A percentile compares a stretch with the other conserved stretches of the same genome.
Conservation (phyloP, 78 protist species). For the Dictyostelium brefeldianum region DNA sequence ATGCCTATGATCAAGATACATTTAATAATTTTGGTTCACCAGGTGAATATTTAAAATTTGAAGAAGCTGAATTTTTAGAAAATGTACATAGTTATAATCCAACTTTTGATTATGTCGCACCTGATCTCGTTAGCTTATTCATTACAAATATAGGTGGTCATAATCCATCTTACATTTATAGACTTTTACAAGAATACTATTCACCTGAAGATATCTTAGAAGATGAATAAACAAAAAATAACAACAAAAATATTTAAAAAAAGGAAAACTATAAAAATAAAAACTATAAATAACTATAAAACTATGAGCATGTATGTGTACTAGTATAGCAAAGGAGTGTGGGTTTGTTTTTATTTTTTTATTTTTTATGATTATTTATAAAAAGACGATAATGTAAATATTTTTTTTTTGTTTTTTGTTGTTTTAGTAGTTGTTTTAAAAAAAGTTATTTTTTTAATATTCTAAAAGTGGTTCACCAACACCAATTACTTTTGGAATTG, state of each 20-base stretch:
- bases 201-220: slow-evolving; percentile 86
- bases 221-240: not conserved
- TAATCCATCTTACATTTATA: slow-evolving; percentile 93
- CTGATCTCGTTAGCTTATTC: slow-evolving; percentile 93
- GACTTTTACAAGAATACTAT: slow-evolving; percentile 92
- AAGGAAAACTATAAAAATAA: not conserved
- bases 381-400: not conserved
- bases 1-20: slow-evolving; percentile 92
- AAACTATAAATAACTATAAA: not conserved
- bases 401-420: not conserved
- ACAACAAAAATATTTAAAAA: not conserved
- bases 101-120: slow-evolving; percentile 95
- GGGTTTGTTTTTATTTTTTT: not conserved
- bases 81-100: slow-evolving; percentile 88
- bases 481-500: slow-evolving; percentile 78
- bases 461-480: slow-evolving; percentile 95
- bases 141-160: slow-evolving; percentile 93
- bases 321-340: not conserved
- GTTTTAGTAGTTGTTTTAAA: not conserved
- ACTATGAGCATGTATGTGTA: not conserved
- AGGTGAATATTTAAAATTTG: slow-evolving; percentile 50
- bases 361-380: not conserved
- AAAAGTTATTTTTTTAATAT: slow-evolving; percentile 66
- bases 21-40: slow-evolving; percentile 90
- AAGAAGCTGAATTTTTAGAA: slow-evolving; percentile 74